Conservation (phyloP, 345 rosid species). For the Camelina hispida region DNA sequence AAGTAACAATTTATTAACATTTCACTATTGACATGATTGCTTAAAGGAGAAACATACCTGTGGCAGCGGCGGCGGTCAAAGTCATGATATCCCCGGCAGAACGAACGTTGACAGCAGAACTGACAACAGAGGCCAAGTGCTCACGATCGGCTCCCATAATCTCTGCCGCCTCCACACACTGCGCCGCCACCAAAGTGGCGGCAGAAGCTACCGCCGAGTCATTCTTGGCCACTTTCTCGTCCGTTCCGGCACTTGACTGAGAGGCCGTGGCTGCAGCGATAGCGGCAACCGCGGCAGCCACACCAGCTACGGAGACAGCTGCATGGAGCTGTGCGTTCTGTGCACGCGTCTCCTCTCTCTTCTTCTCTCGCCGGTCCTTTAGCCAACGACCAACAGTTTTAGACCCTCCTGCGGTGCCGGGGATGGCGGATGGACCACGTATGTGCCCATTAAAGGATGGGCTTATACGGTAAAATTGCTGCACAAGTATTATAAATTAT, state of each 20-base stretch:
- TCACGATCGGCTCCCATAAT: slow-evolving; percentile 87
- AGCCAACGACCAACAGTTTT: slow-evolving; percentile 88
- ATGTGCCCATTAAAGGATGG: slow-evolving; percentile 39
- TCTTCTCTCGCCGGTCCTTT: slow-evolving; percentile 80
- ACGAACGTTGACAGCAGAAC: slow-evolving; percentile 82
- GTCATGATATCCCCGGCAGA: slow-evolving; percentile 89
- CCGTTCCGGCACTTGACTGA: slow-evolving; percentile 63
- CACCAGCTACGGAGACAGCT: slow-evolving; percentile 76
- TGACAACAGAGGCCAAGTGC: slow-evolving; percentile 67
- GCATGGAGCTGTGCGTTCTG: slow-evolving; percentile 89
- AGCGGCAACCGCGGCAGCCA: slow-evolving; percentile 82
- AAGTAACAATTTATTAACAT: not conserved
- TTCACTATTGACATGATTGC: not conserved
- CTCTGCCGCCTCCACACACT: slow-evolving; percentile 86
- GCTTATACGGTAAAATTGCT: slow-evolving; percentile 70
- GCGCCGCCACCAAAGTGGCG: slow-evolving; percentile 75
- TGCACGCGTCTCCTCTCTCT: slow-evolving; percentile 76
- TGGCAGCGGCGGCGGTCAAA: slow-evolving; percentile 82
- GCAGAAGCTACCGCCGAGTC: slow-evolving; percentile 87
- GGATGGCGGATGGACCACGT: slow-evolving; percentile 36
- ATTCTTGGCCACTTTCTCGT: slow-evolving; percentile 71
- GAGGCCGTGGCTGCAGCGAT: slow-evolving; percentile 76
- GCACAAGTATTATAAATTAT: slow-evolving; percentile 24
- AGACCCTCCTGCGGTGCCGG: slow-evolving; percentile 53
- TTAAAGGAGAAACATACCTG: slow-evolving; percentile 54